Evolutionary conservation across 305 asterid genomes (phyloP), one percentile per base, ranked within the genome.

Genomic region (Rubia peregrina): DNA sequence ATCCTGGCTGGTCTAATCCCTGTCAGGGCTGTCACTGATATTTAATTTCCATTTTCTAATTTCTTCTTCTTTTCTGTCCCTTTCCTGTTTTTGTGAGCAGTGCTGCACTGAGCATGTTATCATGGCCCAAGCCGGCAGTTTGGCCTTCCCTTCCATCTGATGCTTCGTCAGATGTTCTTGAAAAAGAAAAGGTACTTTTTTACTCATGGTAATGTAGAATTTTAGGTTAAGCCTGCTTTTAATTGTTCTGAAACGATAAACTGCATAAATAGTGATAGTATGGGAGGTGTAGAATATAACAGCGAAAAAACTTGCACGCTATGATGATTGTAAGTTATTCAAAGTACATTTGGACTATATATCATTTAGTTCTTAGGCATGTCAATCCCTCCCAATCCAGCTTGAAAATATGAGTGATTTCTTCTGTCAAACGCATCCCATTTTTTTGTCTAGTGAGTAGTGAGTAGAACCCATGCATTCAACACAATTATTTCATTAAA

Each of bases 51-150:
- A 80, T 68, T 62, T 26, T 67, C 65, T 77, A 11, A 19, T 42
- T 42, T 56, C 68, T 74, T 61, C 61, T 55, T 63, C 55, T 70
- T 69, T 59, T 74, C 75, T 51, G 2, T 69, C 26, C 48, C 33
- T 64, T 41, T 41, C 6, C 24, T 16, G 40, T 33, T 67, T 63
- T 73, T 64, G 68, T 80, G 77, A 73, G 73, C 90, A 94, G 99
- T 79, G 98, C 99, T 83, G 80, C 95, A 40, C 96, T 94, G 76
- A 94, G 99, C 89, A 91, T 92, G 95, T 83, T 94, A 73, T 95
- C 97, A 33, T 94, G 99, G 99, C 98, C 99, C 56, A 94, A 94
- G 86, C 98, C 95, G 63, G 92, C 88, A 80, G 88, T 87, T 76
- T 94, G 98, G 99, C 99, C 99, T 74, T 76, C 95, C 73, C 89